Evolutionary conservation across 768 basidiomycete genomes (phyloP).

Genomic region (Lentinula sp.): DNA sequence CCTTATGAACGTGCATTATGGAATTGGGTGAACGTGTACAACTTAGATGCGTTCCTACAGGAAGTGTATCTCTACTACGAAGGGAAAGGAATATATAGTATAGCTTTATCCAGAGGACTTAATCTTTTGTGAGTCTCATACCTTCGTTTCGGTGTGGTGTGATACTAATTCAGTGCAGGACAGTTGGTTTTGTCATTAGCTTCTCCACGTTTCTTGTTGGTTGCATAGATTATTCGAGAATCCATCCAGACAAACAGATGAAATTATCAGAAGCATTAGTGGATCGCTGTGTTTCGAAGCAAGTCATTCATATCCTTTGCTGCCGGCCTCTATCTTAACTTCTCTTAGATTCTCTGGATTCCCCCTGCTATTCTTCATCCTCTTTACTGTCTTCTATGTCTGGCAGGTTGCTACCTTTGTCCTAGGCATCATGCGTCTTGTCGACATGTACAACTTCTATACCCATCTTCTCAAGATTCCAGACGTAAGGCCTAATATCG

Average conservation of each 20-base stretch:
- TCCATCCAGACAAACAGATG: constrained; percentile 61
- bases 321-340: constrained; percentile 2
- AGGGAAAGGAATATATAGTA: constrained; percentile 94
- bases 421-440: constrained; percentile 67
- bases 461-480: constrained; percentile 91
- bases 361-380: constrained; percentile 75
- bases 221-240: constrained; percentile 87
- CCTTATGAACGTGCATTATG: constrained; percentile 89
- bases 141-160: constrained; percentile 9
- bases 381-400: constrained; percentile 82
- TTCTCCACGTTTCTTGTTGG: constrained; percentile 96
- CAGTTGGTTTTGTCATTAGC: constrained; percentile 95
- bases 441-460: constrained; percentile 96
- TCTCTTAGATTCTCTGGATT: constrained; percentile 71
- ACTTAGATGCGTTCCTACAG: constrained; percentile 91
- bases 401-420: constrained; percentile 85
- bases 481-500: constrained; percentile 53
- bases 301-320: constrained; percentile 16
- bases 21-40: constrained; percentile 99
- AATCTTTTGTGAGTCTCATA: constrained; percentile 79
- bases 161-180: constrained; percentile 44
- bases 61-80: constrained; percentile 96
- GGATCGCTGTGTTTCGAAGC: constrained; percentile 80
- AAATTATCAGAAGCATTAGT: constrained; percentile 80
- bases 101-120: constrained; percentile 83